These are phyloP conservation scores for Fermentozyma sake DNA, from an alignment of 1,139 yeast genomes.

Conservation along the genomic window DNA sequence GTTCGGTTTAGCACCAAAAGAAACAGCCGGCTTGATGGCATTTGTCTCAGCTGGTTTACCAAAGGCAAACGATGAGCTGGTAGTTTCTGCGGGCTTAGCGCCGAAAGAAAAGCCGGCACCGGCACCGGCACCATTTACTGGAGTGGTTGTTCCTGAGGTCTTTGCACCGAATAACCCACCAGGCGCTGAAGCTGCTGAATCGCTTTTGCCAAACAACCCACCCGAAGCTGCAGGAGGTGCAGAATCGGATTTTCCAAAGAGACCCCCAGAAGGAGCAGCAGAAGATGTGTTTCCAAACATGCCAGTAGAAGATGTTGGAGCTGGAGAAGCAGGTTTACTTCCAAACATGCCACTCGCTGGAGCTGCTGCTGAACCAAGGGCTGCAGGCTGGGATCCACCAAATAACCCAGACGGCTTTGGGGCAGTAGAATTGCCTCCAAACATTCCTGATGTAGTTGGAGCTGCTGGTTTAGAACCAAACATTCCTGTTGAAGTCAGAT, in stretches of 20 bases:
- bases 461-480: slow-evolving; percentile 7
- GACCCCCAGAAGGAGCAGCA: neutral
- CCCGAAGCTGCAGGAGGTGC: slow-evolving; percentile 3
- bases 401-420: slow-evolving; percentile 1
- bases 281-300: neutral
- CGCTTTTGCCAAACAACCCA: slow-evolving; percentile 6
- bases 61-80: slow-evolving; percentile 11
- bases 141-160: too few relatives aligned
- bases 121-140: slow-evolving; percentile 2
- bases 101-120: slow-evolving; percentile 14
- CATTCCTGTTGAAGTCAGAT: slow-evolving; percentile 13
- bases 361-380: neutral
- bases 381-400: neutral
- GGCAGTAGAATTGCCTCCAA: slow-evolving; percentile 7
- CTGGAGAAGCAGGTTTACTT: slow-evolving; percentile 8
- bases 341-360: neutral
- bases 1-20: slow-evolving; percentile 4
- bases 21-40: slow-evolving; percentile 1
- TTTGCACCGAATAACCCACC: slow-evolving; percentile 1
- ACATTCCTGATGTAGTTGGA: too few relatives aligned
- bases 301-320: slow-evolving; percentile 2
- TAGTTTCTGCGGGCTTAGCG: slow-evolving; percentile 8
- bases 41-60: slow-evolving; percentile 16
- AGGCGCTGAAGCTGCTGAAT: slow-evolving; percentile 1
- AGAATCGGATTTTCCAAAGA: neutral